Base-by-base conservation (phyloP, 2,329 filamentous ascomycete genomes). In the Mycocentrospora acerina region DNA sequence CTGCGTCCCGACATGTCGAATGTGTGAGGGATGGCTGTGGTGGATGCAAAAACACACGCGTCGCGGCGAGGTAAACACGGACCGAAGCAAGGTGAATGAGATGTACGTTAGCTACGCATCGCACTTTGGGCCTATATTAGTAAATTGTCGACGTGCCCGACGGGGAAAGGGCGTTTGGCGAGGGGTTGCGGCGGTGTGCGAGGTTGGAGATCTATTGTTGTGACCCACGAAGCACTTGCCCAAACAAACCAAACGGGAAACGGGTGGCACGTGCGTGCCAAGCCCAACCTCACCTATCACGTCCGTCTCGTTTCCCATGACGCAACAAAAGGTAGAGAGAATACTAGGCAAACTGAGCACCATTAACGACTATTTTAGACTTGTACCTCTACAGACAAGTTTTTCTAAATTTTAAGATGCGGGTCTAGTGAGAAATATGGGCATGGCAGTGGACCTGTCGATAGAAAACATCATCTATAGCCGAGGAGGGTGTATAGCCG, bases 1-100 rank as follows among this genome's bases (percentile, higher is more conserved):
- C 44, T 64, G 33, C 60, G 60, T 33, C 57, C 46, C 41, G 62
- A 58, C 62, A 65, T 66, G 29, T 41, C 40, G 53, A 39, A 34
- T 29, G 42, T 37, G 35, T 37, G 29, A n/a, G 28, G 24, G 34
- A 35, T 42, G 24, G 32, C 30, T 29, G 37, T 28, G 5, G 19
- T 22, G 9, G 19, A 22, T 22, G 19, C 19, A 22, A 22, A n/a
- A 22, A 22, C 48, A 50, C 29, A 56, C 58, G 54, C 59, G 59
- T 58, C 48, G 53, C 45, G 42, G 33, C 40, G 33, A 35, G 42
- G 45, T 37, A 54, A 42, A 40, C 38, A 44, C 42, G 46, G 35
- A 44, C 27, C 24, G 35, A 35, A 17, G 37, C 25, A 41, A 32
- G 35, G 32, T 38, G 34, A 30, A 43, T 16, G 22, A 15, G 27